Evolutionary conservation across 768 basidiomycete genomes (phyloP).

Genomic region (Phaffia australis): DNA sequence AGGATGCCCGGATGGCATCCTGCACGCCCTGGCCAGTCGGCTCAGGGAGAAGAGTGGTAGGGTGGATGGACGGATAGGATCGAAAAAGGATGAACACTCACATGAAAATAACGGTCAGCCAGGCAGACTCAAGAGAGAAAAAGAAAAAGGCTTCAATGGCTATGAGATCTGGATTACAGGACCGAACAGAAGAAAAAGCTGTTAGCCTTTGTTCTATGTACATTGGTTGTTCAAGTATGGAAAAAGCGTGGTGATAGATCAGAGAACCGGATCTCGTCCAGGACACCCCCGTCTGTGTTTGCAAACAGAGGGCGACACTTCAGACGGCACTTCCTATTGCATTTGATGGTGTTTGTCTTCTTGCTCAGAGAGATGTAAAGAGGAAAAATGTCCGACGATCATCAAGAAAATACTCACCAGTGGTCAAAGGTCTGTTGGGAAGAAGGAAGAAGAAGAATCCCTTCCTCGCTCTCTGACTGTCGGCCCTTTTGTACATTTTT

Average conservation of each 20-base stretch:
- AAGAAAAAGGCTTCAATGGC: background rate
- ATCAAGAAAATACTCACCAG: too few species aligned
- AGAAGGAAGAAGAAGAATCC: too few species aligned
- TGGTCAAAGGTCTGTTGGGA: too few species aligned
- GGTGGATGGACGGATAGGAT: background rate
- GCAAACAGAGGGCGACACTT: background rate
- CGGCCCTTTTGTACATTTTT: too few species aligned
- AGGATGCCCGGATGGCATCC: background rate
- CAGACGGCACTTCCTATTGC: conserved; percentile 9
- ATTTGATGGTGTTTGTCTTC: conserved; percentile 10
- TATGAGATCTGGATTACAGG: background rate
- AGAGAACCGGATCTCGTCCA: conserved; percentile 5
- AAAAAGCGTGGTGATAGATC: background rate
- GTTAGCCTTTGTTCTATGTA: background rate
- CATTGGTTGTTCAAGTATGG: background rate
- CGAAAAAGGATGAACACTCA: background rate
- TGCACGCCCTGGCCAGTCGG: too few species aligned
- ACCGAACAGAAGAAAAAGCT: too few species aligned
- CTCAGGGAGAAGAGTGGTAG: background rate
- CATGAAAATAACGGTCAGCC: background rate
- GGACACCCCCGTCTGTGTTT: background rate
- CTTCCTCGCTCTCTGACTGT: too few species aligned
- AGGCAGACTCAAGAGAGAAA: background rate
- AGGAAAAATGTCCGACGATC: too few species aligned
- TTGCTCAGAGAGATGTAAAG: background rate